Evolutionary conservation across 495 filamentous ascomycete genomes (phyloP).

Genomic region (Lasiosphaeris hirsuta): DNA sequence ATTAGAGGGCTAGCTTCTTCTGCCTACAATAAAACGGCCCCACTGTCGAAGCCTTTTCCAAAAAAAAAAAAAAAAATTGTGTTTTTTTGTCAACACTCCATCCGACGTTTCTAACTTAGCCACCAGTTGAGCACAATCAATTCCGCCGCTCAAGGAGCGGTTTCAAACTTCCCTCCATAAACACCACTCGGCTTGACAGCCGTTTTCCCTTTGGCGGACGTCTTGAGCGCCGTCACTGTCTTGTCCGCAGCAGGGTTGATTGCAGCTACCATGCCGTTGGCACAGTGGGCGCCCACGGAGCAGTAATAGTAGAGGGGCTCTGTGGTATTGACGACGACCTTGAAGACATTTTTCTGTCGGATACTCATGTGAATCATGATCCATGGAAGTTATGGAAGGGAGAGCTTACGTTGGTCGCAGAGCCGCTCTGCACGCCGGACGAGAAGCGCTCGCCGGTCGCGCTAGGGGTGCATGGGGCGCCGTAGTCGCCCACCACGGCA

Average conservation of each 20-base stretch:
- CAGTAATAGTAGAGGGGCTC: conserved; percentile 53
- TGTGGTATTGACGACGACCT: conserved; percentile 47
- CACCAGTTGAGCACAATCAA: too few relatives aligned
- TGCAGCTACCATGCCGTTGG: conserved; percentile 51
- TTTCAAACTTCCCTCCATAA: not conserved
- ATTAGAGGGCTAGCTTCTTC: too few relatives aligned
- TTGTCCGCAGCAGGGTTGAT: conserved; percentile 35
- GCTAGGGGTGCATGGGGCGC: conserved; percentile 47
- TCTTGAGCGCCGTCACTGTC: conserved; percentile 2
- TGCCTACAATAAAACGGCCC: too few relatives aligned
- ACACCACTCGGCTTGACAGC: not conserved
- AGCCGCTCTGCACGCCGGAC: conserved; percentile 18
- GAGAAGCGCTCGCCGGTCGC: conserved; percentile 25
- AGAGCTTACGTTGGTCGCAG: conserved; percentile 12
- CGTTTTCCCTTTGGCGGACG: conserved; percentile 2
- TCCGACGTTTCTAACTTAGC: too few relatives aligned
- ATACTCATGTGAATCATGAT: not conserved
- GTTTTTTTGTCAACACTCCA: too few relatives aligned
- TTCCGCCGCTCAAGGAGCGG: not conserved
- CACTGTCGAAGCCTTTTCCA: too few relatives aligned
- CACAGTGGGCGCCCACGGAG: conserved; percentile 44
- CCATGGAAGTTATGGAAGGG: not conserved
- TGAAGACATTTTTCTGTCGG: conserved; percentile 19
- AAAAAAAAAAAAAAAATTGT: too few relatives aligned
- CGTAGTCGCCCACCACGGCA: conserved; percentile 49